Evolutionary conservation across 805 yeast species (phyloP), one percentile per base, ranked within the genome.

Genomic region (Debaryomyces prosopidis): DNA sequence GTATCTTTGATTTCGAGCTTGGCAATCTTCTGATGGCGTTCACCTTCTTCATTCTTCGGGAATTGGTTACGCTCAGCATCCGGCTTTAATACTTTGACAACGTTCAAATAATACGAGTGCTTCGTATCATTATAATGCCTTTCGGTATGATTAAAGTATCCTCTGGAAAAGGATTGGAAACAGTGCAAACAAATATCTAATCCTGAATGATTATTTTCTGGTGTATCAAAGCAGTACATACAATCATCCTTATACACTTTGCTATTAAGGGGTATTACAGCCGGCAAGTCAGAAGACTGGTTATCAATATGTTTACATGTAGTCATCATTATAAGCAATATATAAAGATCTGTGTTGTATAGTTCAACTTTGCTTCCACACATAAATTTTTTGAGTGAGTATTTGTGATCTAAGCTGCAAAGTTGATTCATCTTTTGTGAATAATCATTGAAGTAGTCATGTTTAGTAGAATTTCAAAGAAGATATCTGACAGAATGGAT

Each of bases 231-330:
- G 43, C 91, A 85, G 66, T 80, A 92, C 69, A 87, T 86, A 60
- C 97, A 91, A 53, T 90, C 97, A 68, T 92, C 97, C 59, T 89
- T 91, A 57, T 81, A 84, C 14, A 91, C 80, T 2, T 75, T 55
- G 33, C 62, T 47, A 18, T 53, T 46, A 14, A 57, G 38, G 1
- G 62, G 49, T 20, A 67, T 51, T 4, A 40, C 31, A 20, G 47
- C 18, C 5, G 67, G 62, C 20, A 68, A 46, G 17, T 39, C 51
- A 23, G 26, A 17, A 10, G 56, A 52, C n/a, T 48, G 16, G n/a
- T 38, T 34, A 10, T 3, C 5, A 27, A 38, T 26, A 38, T 38
- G 41, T 26, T 38, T 14, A 27, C 41, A 38, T 15, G 26, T 12
- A 15, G 41, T 12, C 41, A 38, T 38, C 23, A 11, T 18, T 14